phyloP scores from a whole-genome alignment of 2,329 filamentous ascomycete genomes.

The Aquanectria penicillioides region DNA sequence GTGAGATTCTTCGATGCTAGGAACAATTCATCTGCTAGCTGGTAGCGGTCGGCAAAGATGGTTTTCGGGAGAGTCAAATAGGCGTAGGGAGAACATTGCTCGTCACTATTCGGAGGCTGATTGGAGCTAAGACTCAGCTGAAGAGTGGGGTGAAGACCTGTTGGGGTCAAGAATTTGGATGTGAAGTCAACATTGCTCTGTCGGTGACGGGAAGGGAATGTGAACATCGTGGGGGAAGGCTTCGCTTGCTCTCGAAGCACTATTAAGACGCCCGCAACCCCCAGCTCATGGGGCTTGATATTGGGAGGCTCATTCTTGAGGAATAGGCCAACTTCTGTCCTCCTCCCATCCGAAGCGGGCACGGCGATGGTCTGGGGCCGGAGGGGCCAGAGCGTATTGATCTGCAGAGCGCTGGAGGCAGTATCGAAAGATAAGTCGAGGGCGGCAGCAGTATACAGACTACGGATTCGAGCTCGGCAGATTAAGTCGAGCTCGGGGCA shows the following conservation, averaged over 20 bases:
- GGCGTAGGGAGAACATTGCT: conserved; percentile 77
- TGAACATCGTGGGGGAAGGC: conserved; percentile 81
- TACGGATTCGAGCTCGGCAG: conserved; percentile 61
- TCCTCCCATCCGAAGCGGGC: conserved; percentile 55
- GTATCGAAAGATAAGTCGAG: conserved; percentile 83
- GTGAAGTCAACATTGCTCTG: conserved; percentile 68
- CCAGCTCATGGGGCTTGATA: conserved; percentile 77
- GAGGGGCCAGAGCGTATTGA: conserved; percentile 73
- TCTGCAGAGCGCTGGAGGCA: conserved; percentile 70
- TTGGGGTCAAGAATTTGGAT: conserved; percentile 73
- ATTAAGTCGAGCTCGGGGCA: conserved; percentile 58
- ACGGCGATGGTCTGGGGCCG: conserved; percentile 52
- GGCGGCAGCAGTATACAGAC: conserved; percentile 63
- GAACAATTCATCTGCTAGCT: conserved; percentile 80
- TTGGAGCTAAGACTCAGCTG: conserved; percentile 70
- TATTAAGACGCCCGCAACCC: conserved; percentile 80
- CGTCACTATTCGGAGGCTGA: conserved; percentile 60
- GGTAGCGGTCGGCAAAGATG: conserved; percentile 89
- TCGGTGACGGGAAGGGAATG: conserved; percentile 82
- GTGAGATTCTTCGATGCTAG: conserved; percentile 82
- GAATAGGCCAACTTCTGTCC: conserved; percentile 85
- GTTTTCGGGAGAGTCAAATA: conserved; percentile 84
- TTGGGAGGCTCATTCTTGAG: conserved; percentile 68
- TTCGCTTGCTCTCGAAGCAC: conserved; percentile 80
- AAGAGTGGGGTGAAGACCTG: conserved; percentile 85